phyloP scores from a whole-genome alignment of 2,329 filamentous ascomycete species.

The Penicillium sp. region DNA sequence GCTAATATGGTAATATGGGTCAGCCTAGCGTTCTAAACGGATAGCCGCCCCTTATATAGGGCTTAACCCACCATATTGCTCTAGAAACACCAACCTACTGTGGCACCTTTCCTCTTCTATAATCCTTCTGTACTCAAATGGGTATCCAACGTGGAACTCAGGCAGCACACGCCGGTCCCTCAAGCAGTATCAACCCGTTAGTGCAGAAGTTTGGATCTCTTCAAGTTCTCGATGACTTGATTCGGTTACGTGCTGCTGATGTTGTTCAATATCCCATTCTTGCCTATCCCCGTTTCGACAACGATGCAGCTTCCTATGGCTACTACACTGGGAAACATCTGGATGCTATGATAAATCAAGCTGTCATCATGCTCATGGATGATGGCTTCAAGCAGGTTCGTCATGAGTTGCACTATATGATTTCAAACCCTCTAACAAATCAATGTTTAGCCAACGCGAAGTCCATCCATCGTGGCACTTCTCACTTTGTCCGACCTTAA shows the following conservation, averaged over 20 bases:
- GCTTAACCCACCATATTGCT: background rate
- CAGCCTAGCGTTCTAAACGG: background rate
- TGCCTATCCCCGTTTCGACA: conserved; percentile 38
- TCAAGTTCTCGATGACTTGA: conserved; percentile 44
- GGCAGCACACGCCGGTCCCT: conserved; percentile 8
- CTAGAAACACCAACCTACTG: background rate
- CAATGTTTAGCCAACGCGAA: conserved; percentile 14
- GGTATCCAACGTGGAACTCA: conserved; percentile 19
- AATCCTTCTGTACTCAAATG: conserved; percentile 9
- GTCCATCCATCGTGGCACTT: conserved; percentile 35
- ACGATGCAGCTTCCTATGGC: conserved; percentile 37
- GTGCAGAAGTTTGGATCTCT: conserved; percentile 39
- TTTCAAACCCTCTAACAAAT: background rate
- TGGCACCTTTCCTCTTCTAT: background rate
- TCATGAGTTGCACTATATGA: background rate
- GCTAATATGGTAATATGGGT: background rate
- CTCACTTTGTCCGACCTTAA: conserved; percentile 44
- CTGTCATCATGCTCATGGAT: conserved; percentile 32
- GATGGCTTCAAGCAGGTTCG: conserved; percentile 29
- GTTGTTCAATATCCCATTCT: conserved; percentile 42
- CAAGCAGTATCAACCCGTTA: conserved; percentile 12
- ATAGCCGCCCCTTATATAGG: background rate
- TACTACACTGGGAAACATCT: conserved; percentile 44
- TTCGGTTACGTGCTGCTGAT: conserved; percentile 41
- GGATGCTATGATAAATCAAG: conserved; percentile 35